phyloP scores from a whole-genome alignment of 2,329 filamentous ascomycete genomes.

The Colletotrichum sp. region DNA sequence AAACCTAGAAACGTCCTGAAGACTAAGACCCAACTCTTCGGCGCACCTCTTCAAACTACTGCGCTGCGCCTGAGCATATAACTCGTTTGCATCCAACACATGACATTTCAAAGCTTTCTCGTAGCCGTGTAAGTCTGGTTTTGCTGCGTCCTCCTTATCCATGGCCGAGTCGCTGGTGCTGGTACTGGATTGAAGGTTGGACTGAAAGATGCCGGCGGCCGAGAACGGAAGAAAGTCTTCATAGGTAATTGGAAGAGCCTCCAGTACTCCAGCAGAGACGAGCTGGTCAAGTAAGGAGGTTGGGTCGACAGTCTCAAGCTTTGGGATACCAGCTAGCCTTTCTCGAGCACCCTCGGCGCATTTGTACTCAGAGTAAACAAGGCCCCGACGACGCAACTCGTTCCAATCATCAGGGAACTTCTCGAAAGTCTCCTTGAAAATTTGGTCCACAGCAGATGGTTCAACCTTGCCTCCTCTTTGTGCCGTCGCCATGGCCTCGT shows the following conservation, averaged over 20 bases:
- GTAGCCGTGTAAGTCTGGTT: constrained; percentile 11
- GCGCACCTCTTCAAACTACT: not conserved
- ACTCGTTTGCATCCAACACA: constrained; percentile 11
- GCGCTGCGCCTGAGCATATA: constrained; percentile 11
- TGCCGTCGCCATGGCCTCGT: constrained; percentile 26
- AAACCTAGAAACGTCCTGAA: not conserved
- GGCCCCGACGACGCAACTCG: constrained; percentile 34
- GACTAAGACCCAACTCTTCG: not conserved
- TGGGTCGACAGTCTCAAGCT: not conserved
- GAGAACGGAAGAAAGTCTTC: constrained; percentile 60
- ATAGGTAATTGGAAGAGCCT: constrained; percentile 51
- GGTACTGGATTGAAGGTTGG: constrained; percentile 36
- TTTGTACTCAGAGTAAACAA: constrained; percentile 46
- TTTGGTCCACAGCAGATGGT: constrained; percentile 12
- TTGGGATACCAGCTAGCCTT: not conserved
- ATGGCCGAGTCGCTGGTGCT: not conserved
- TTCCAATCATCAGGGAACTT: constrained; percentile 46
- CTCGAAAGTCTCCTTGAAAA: constrained; percentile 34
- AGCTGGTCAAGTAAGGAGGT: constrained; percentile 31
- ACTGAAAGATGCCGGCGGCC: constrained; percentile 57
- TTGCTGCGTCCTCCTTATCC: not conserved
- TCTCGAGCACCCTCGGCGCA: not conserved
- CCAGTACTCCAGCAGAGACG: constrained; percentile 34
- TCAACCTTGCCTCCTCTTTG: not conserved
- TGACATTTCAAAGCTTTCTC: constrained; percentile 16